A percentile compares a stretch with the other conserved stretches of the same genome.
Evolutionary conservation across 2,329 filamentous ascomycete species (phyloP).

Genomic region (Lecanosticta acicola): DNA sequence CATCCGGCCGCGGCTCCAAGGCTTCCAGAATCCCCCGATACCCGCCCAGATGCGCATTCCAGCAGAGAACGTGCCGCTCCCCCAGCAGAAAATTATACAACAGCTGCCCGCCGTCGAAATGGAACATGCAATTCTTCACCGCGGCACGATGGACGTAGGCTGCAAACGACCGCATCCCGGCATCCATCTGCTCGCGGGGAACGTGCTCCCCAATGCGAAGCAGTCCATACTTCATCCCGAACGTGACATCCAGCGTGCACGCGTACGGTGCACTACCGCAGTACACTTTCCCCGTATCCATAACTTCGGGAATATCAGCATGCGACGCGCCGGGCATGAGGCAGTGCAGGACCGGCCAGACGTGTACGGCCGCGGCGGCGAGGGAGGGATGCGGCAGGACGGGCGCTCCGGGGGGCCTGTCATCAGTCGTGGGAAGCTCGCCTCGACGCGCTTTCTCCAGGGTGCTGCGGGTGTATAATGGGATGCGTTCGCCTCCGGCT

Average conservation of each 20-base stretch:
- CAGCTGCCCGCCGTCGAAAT: not conserved
- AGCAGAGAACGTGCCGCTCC: not conserved
- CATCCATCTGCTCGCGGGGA: not conserved
- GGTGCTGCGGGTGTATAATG: not conserved
- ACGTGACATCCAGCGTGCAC: not conserved
- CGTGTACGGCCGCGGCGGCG: not conserved
- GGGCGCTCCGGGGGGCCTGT: not conserved
- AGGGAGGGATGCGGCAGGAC: not conserved
- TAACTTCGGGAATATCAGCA: slow-evolving; percentile 1
- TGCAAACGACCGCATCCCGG: not conserved
- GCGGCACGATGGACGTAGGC: not conserved
- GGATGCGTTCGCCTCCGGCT: not conserved
- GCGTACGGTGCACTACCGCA: not conserved
- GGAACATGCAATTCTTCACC: not conserved
- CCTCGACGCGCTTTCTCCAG: not conserved
- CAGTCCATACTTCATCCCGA: not conserved
- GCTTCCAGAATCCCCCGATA: not conserved
- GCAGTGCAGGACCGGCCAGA: not conserved
- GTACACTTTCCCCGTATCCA: not conserved
- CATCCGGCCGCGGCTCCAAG: not conserved
- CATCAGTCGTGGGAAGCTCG: not conserved
- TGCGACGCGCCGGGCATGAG: not conserved
- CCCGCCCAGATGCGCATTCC: not conserved
- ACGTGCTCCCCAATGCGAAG: not conserved
- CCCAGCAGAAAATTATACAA: not conserved